Evolutionary conservation across 345 rosid genomes (phyloP), one percentile per base, ranked within the genome.

Genomic region (Tarenaya hassleriana): DNA sequence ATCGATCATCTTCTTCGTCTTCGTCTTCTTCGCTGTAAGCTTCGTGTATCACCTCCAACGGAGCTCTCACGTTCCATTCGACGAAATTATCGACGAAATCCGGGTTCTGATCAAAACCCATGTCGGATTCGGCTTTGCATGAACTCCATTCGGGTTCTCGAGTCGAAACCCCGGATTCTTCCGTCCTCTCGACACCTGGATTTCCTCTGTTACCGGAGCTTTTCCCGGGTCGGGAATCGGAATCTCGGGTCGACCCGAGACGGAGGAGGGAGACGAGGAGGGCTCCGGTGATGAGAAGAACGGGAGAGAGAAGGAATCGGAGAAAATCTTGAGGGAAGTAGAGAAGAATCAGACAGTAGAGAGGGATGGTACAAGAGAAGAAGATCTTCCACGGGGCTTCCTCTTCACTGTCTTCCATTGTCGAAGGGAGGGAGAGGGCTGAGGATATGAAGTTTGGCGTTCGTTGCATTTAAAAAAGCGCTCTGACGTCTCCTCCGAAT

Each of bases 21-120:
- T 70, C 75, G 10, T 71, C 84, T 18, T 73, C 86, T 2, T 67
- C 90, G 63, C 76, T 82, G 10, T 64, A 60, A 1, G 54, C 78
- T 70, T 90, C 95, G 52, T 90, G 76, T 41, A 91, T 91, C 35
- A 87, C 86, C 15, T 82, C 88, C 47, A 91, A 47, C 13, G 98
- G 96, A 1, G 95, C 95, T 55, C 78, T 73, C 33, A 87, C 73
- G 63, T 91, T 47, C 98, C 96, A 91, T 8, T 71, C 80, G 24
- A 81, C 76, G 47, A 87, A 91, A 7, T 49, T 64, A 7, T 21
- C 24, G 19, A 66, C 72, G 16, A 70, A 73, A 11, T 16, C 27
- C 24, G 48, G 55, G 16, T 69, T 47, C 16, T 55, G 50, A 2
- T 14, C 59, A 7, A 31, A 14, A 39, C 14, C 42, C 4, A 13